Conservation (phyloP, 257 asterid species). For the Jacaranda mimosifolia region DNA sequence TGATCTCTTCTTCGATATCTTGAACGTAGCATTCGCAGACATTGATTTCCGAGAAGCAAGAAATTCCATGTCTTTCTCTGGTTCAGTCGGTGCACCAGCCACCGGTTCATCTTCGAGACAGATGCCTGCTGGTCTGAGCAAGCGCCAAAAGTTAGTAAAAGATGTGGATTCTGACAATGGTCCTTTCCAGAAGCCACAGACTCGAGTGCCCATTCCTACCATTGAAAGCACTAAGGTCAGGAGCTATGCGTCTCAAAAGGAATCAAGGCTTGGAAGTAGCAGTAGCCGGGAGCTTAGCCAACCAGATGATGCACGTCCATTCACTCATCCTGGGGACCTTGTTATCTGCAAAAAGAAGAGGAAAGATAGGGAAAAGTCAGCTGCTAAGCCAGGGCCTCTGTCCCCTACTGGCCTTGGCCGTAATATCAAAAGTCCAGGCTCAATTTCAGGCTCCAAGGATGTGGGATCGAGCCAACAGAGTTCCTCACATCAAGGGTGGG, state of each 20-base stretch:
- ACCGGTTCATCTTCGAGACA: conserved; percentile 74
- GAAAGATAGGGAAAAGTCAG: conserved; percentile 84
- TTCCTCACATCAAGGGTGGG: too few species aligned
- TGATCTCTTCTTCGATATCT: conserved; percentile 93
- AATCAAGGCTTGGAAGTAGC: conserved; percentile 56
- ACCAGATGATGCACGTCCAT: conserved; percentile 59
- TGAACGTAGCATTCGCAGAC: conserved; percentile 83
- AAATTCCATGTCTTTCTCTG: conserved; percentile 69
- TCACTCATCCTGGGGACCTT: conserved; percentile 91
- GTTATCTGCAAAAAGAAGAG: conserved; percentile 95
- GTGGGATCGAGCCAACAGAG: conserved; percentile 63
- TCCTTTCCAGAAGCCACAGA: conserved; percentile 68
- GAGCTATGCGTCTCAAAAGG: conserved; percentile 56
- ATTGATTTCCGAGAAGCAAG: conserved; percentile 85
- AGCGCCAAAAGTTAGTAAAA: conserved; percentile 62
- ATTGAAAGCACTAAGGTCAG: conserved; percentile 58
- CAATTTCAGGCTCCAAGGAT: conserved; percentile 54
- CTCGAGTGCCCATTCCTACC: conserved; percentile 58
- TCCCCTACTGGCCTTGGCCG: conserved; percentile 75
- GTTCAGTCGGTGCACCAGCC: conserved; percentile 49
- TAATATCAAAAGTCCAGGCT: conserved; percentile 65
- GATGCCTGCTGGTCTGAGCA: conserved; percentile 54
- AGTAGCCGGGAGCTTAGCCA: conserved; percentile 45
- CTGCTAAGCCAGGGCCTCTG: conserved; percentile 62
- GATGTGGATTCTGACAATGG: conserved; percentile 62